These are phyloP conservation scores for Cornus controversa DNA, from an alignment of 148 eudicot species.

Conservation along the genomic window DNA sequence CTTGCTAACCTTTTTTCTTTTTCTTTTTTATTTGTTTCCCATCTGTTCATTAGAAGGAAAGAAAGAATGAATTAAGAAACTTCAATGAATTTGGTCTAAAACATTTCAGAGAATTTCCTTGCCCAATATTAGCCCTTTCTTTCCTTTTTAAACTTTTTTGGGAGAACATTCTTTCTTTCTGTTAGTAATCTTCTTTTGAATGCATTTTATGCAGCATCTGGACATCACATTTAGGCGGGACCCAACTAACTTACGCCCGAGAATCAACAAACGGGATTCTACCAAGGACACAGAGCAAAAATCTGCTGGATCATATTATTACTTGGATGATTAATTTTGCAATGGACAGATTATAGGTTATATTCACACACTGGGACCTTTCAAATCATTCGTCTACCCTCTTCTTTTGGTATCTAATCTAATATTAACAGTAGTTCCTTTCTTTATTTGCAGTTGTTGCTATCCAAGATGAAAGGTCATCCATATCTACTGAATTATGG, in stretches of 20 bases:
- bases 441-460: background rate
- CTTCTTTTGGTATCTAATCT: background rate
- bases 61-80: background rate
- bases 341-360: conserved; percentile 34
- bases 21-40: background rate
- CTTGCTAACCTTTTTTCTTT: background rate
- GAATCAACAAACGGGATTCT: conserved; percentile 89
- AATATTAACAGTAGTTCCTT: background rate
- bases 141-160: too few relatives aligned
- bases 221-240: conserved; percentile 92
- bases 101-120: too few relatives aligned
- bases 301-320: conserved; percentile 85
- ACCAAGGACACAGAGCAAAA: conserved; percentile 98
- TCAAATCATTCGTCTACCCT: background rate
- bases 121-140: too few relatives aligned
- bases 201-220: conserved; percentile 56
- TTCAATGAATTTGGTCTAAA: background rate
- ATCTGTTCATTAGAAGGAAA: too few relatives aligned
- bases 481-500: background rate
- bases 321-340: conserved; percentile 63
- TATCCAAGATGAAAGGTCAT: background rate
- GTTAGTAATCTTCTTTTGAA: background rate
- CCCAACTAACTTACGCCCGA: conserved; percentile 84
- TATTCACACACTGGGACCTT: background rate
- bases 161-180: background rate